These are phyloP conservation scores for Alliaria petiolata DNA, from an alignment of 345 rosid species.

Conservation along the genomic window DNA sequence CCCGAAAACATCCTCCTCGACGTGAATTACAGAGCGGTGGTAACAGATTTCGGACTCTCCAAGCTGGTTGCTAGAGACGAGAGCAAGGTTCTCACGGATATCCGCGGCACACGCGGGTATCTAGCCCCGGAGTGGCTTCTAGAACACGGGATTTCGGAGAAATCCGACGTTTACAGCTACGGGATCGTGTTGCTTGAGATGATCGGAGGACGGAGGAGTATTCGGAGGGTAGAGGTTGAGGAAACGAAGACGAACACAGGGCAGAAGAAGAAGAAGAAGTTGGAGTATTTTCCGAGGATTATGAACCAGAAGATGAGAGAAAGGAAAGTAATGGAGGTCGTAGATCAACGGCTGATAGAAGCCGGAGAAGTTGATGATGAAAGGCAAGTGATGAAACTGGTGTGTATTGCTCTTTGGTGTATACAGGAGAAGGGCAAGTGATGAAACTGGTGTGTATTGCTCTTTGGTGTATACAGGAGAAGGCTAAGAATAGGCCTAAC, in stretches of 20 bases:
- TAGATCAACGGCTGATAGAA: constrained; percentile 51
- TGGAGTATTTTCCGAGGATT: constrained; percentile 70
- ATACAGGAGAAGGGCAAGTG: constrained; percentile 70
- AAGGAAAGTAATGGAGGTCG: constrained; percentile 65
- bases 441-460: constrained; percentile 56
- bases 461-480: constrained; percentile 90
- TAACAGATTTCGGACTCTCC: constrained; percentile 68
- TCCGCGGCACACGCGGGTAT: constrained; percentile 69
- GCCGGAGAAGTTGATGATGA: constrained; percentile 55
- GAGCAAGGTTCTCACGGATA: constrained; percentile 52
- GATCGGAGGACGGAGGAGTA: constrained; percentile 63
- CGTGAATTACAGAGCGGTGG: constrained; percentile 50
- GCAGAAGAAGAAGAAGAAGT: constrained; percentile 33
- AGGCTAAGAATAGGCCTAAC: constrained; percentile 56
- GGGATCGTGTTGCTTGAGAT: constrained; percentile 75
- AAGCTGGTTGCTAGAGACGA: constrained; percentile 56
- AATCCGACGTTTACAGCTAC: constrained; percentile 70
- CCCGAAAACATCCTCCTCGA: constrained; percentile 65
- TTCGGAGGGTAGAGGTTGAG: constrained; percentile 36
- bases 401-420: constrained; percentile 76
- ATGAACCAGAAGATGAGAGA: constrained; percentile 56
- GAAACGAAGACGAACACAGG: constrained; percentile 36
- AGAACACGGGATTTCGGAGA: constrained; percentile 56
- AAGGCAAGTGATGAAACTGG: constrained; percentile 49
- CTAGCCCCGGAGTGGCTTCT: constrained; percentile 78